Base-by-base conservation (phyloP, 306 rosid genomes). In the Begonia peltatifolia region DNA sequence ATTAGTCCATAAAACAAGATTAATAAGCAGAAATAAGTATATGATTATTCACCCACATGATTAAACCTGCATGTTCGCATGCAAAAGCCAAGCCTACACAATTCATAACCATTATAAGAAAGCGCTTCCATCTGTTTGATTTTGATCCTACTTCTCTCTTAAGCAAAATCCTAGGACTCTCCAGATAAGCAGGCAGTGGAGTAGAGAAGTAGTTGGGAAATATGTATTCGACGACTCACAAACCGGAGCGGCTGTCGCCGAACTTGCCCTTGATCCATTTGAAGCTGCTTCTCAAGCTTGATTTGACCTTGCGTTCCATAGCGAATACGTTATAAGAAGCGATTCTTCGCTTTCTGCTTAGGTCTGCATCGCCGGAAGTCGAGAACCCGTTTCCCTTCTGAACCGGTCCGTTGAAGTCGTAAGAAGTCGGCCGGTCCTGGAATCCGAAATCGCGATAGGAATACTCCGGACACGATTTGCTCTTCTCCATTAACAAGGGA, bases 231-330 rank as follows among this genome's bases (percentile, higher is more conserved):
- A 9, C 6, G 43, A 41, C 14, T 79, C 79, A 82, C 59, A 71
- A 75, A 54, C 93, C 94, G 12, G 76, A 72, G 44, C 89, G 84
- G 46, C 63, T 53, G 61, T 87, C 89, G 10, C 66, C 70, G 67
- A 87, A 64, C 83, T 82, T 87, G 70, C 70, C 76, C 74, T 83
- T 83, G 84, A 87, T 83, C 96, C 96, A 87, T 70, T 81, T 83
- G 79, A 87, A 72, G 77, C 87, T 78, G 69, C 74, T 87, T 56
- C 81, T 80, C 0, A 87, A 77, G 56, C 79, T 81, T 8, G 83
- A 70, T 63, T 87, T 87, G 35, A 87, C 64, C 79, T 80, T 83
- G 18, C 84, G 80, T 50, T 87, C 96, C 59, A 59, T 64, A 15
- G 88, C 61, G 47, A 80, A 72, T 38, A 80, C 84, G 14, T 87